Conservation (phyloP, 2,329 filamentous ascomycete species). For the Elsinoe australis region DNA sequence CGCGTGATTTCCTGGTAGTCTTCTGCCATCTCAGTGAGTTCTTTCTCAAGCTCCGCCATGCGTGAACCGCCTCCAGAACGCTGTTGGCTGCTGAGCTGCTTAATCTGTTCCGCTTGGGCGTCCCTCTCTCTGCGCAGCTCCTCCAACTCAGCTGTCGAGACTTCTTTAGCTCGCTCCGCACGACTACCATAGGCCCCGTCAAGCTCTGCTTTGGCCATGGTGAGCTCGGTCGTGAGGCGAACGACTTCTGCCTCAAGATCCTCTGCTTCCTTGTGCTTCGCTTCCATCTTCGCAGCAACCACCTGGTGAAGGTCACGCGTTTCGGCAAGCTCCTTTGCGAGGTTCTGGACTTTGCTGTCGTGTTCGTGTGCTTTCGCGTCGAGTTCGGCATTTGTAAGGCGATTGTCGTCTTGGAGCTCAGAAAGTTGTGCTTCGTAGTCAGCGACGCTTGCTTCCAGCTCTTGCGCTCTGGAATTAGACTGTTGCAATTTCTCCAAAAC, state of each 20-base stretch:
- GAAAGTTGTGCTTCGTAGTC: constrained; percentile 29
- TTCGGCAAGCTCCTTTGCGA: constrained; percentile 24
- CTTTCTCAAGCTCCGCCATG: constrained; percentile 49
- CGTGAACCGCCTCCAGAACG: constrained; percentile 22
- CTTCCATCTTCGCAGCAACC: constrained; percentile 20
- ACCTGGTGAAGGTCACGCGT: constrained; percentile 24
- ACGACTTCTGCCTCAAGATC: constrained; percentile 56
- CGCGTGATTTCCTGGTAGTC: constrained; percentile 66
- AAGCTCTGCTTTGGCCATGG: constrained; percentile 83
- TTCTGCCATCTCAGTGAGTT: constrained; percentile 58
- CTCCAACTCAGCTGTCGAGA: constrained; percentile 44
- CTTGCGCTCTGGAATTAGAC: constrained; percentile 28
- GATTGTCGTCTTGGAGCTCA: constrained; percentile 29
- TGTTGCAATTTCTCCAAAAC: constrained; percentile 25
- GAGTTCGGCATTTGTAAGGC: constrained; percentile 30
- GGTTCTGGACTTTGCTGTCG: constrained; percentile 8
- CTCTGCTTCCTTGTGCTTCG: constrained; percentile 27
- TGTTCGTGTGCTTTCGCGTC: constrained; percentile 27
- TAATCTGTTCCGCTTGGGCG: constrained; percentile 35
- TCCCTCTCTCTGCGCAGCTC: constrained; percentile 34
- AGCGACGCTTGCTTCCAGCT: constrained; percentile 26
- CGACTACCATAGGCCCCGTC: constrained; percentile 87
- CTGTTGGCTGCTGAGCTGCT: constrained; percentile 29
- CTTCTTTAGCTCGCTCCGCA: constrained; percentile 60
- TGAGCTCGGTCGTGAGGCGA: constrained; percentile 66